Conservation (phyloP, 2,329 filamentous ascomycete species). For the Paecilomyces fulvus region DNA sequence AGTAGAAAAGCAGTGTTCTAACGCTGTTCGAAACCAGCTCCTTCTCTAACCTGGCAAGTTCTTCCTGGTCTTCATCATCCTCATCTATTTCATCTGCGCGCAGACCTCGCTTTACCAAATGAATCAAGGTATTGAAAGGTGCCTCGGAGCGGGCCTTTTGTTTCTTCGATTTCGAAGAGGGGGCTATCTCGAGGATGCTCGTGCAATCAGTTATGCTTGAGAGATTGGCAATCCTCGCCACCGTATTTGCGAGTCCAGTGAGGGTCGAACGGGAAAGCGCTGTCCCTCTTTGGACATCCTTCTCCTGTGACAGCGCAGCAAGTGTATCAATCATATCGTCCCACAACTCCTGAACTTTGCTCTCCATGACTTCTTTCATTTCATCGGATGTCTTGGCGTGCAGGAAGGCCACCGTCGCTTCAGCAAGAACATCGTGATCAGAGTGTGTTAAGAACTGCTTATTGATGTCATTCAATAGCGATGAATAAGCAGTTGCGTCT, state of each 20-base stretch:
- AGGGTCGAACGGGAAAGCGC: constrained; percentile 59
- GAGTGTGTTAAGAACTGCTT: constrained; percentile 92
- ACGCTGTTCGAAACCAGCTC: constrained; percentile 68
- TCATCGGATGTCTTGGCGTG: constrained; percentile 83
- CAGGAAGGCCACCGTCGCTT: constrained; percentile 73
- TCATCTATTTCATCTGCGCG: constrained; percentile 55
- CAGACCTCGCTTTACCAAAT: constrained; percentile 65
- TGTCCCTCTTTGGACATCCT: constrained; percentile 63
- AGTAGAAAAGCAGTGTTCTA: constrained; percentile 74
- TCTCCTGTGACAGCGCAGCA: constrained; percentile 60
- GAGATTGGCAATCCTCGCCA: constrained; percentile 73
- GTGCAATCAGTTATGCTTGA: constrained; percentile 71
- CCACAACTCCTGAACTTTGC: constrained; percentile 75
- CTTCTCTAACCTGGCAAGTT: constrained; percentile 66
- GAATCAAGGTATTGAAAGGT: constrained; percentile 59
- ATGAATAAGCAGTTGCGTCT: constrained; percentile 69
- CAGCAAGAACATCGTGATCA: constrained; percentile 72
- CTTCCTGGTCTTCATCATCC: constrained; percentile 28
- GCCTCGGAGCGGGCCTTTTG: constrained; percentile 30
- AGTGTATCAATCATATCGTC: constrained; percentile 71
- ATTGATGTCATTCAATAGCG: constrained; percentile 81
- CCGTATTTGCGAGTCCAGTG: constrained; percentile 61
- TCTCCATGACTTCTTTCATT: constrained; percentile 74
- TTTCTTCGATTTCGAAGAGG: constrained; percentile 24
- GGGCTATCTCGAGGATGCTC: constrained; percentile 58